phyloP scores from a whole-genome alignment of 225 moss, liverwort and hornwort species.

The Pseudisothecium myosuroides region DNA sequence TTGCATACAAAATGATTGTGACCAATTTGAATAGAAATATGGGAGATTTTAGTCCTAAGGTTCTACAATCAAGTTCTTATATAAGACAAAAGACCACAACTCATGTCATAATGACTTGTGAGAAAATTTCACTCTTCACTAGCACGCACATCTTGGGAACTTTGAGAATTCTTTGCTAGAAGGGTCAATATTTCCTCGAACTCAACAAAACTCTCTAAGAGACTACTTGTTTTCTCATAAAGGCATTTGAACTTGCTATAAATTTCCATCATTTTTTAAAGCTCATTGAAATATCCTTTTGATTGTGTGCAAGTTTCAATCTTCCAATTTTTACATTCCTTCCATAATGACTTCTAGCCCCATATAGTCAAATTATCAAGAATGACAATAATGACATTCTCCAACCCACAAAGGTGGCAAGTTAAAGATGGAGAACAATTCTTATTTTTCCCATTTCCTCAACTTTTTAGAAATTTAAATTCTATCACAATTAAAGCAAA shows the following conservation, averaged over 20 bases:
- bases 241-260: background rate
- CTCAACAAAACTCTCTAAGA: background rate
- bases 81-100: background rate
- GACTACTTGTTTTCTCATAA: background rate
- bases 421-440: background rate
- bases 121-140: background rate
- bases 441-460: background rate
- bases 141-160: no score
- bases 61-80: background rate
- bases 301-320: no score
- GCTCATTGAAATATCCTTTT: background rate
- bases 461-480: background rate
- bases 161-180: background rate
- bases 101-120: fast-evolving
- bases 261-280: background rate
- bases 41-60: fast-evolving
- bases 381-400: background rate
- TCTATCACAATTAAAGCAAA: background rate
- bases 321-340: background rate
- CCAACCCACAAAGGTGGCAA: background rate
- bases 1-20: background rate
- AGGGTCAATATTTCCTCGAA: background rate
- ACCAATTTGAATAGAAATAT: background rate
- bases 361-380: background rate
- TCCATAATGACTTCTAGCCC: no score